Evolutionary conservation across 2,329 filamentous ascomycete genomes (phyloP).

Genomic region (Alternaria brassicicola): DNA sequence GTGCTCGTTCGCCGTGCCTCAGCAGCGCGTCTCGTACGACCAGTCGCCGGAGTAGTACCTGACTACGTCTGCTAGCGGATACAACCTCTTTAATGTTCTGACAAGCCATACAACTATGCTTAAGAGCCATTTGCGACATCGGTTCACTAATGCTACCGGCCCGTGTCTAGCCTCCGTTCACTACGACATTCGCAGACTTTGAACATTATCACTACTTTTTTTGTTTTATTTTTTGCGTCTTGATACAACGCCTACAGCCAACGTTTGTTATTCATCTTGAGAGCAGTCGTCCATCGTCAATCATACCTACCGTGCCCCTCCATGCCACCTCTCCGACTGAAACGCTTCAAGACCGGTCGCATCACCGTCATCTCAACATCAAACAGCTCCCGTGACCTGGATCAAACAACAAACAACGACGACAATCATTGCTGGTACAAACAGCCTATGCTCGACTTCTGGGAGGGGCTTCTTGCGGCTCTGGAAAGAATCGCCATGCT

Average conservation of each 20-base stretch:
- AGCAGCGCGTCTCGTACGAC: slow-evolving; percentile 29
- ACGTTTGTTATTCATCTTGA: slow-evolving; percentile 30
- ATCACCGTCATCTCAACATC: slow-evolving; percentile 34
- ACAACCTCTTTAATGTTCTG: slow-evolving; percentile 47
- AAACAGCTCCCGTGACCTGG: slow-evolving; percentile 32
- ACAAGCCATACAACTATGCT: slow-evolving; percentile 50
- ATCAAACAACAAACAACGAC: slow-evolving; percentile 20
- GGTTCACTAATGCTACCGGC: slow-evolving; percentile 43
- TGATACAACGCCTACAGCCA: slow-evolving; percentile 37
- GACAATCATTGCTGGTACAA: slow-evolving; percentile 38
- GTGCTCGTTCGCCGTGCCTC: slow-evolving; percentile 40
- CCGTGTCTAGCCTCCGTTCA: slow-evolving; percentile 41
- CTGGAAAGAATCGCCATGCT: slow-evolving; percentile 50
- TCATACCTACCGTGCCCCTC: slow-evolving; percentile 31
- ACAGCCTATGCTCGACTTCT: slow-evolving; percentile 49
- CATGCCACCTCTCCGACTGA: slow-evolving; percentile 40
- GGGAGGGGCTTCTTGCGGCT: slow-evolving; percentile 48
- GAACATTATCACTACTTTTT: slow-evolving; percentile 20
- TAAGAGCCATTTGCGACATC: slow-evolving; percentile 48
- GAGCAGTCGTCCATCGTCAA: slow-evolving; percentile 35
- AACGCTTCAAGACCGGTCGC: slow-evolving; percentile 47
- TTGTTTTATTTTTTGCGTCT: slow-evolving; percentile 24
- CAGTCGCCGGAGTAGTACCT: slow-evolving; percentile 39
- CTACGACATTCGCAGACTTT: slow-evolving; percentile 32
- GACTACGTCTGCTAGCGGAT: slow-evolving; percentile 46